A percentile compares a stretch with the other conserved stretches of the same genome.
phyloP scores from a whole-genome alignment of 257 asterid genomes.

The Lantana camara region DNA sequence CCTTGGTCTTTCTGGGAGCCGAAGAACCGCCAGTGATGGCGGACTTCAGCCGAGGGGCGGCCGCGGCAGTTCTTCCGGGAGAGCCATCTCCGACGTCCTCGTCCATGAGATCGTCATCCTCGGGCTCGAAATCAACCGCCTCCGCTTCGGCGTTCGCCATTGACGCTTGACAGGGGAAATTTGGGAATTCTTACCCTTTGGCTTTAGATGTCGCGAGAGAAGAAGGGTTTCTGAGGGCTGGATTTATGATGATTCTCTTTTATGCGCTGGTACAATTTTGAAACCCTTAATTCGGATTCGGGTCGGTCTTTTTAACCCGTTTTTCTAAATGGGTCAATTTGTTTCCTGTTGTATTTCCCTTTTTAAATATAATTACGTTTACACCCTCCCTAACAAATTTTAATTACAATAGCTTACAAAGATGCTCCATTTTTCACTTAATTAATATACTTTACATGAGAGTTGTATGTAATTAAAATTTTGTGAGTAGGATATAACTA shows the following conservation, averaged over 20 bases:
- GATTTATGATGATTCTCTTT: too few relatives aligned
- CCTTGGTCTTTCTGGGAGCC: slow-evolving; percentile 87
- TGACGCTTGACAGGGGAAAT: background rate
- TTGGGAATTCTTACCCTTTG: slow-evolving; percentile 10
- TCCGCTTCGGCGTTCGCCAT: slow-evolving; percentile 92
- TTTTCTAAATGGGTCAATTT: background rate
- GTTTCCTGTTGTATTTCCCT: too few relatives aligned
- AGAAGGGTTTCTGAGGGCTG: slow-evolving; percentile 22
- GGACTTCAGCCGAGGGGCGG: slow-evolving; percentile 80
- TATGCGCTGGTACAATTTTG: background rate
- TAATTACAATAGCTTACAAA: too few relatives aligned
- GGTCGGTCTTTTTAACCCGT: background rate
- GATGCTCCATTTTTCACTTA: too few relatives aligned
- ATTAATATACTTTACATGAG: too few relatives aligned
- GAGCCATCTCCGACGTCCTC: slow-evolving; percentile 77
- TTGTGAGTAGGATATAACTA: too few relatives aligned
- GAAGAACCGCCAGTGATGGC: slow-evolving; percentile 73
- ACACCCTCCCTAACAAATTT: too few relatives aligned
- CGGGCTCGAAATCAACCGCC: slow-evolving; percentile 93
- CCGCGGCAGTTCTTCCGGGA: slow-evolving; percentile 39
- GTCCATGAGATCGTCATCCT: slow-evolving; percentile 98
- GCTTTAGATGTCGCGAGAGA: background rate
- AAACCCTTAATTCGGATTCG: background rate
- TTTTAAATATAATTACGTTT: too few relatives aligned
- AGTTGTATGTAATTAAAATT: too few relatives aligned